A percentile compares a stretch with the other conserved stretches of the same genome.
These are phyloP conservation scores for Magnaporthiopsis poae DNA, from an alignment of 2,329 filamentous ascomycete genomes.

Conservation along the genomic window DNA sequence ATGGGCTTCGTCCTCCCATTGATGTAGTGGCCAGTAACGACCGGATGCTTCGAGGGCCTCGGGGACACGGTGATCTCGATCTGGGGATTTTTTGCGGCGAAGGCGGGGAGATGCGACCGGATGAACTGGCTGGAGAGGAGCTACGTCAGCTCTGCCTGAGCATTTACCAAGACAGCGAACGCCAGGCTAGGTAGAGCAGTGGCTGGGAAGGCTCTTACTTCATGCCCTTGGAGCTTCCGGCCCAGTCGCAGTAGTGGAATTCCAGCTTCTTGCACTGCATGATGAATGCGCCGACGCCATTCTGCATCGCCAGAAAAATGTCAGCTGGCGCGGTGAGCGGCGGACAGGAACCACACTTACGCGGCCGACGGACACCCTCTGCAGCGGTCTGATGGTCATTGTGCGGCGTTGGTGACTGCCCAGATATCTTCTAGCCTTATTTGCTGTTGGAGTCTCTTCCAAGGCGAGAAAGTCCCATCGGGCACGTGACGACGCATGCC, in stretches of 20 bases:
- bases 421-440: neutral
- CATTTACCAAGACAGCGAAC: no score
- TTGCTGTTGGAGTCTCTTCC: no score
- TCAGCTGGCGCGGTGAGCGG: neutral
- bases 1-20: slow-evolving; percentile 79
- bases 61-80: slow-evolving; percentile 89
- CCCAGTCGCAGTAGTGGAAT: slow-evolving; percentile 95
- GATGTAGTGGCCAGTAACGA: slow-evolving; percentile 83
- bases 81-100: slow-evolving; percentile 72
- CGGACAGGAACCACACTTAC: slow-evolving; percentile 7
- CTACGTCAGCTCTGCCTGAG: neutral
- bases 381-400: slow-evolving; percentile 16
- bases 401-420: slow-evolving; percentile 7
- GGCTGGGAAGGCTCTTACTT: slow-evolving; percentile 50
- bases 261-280: slow-evolving; percentile 93
- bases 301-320: slow-evolving; percentile 41
- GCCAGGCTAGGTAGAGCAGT: no score
- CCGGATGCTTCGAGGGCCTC: slow-evolving; percentile 77
- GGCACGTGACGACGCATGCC: no score
- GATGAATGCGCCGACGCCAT: slow-evolving; percentile 93
- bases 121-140: slow-evolving; percentile 61
- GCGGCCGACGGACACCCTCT: slow-evolving; percentile 15
- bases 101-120: slow-evolving; percentile 61
- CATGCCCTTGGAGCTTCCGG: slow-evolving; percentile 88
- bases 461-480: no score